A percentile compares a stretch with the other conserved stretches of the same genome.
These are phyloP conservation scores for Plasmodium yoelii DNA, from an alignment of 169 alveolate genomes.

Conservation along the genomic window DNA sequence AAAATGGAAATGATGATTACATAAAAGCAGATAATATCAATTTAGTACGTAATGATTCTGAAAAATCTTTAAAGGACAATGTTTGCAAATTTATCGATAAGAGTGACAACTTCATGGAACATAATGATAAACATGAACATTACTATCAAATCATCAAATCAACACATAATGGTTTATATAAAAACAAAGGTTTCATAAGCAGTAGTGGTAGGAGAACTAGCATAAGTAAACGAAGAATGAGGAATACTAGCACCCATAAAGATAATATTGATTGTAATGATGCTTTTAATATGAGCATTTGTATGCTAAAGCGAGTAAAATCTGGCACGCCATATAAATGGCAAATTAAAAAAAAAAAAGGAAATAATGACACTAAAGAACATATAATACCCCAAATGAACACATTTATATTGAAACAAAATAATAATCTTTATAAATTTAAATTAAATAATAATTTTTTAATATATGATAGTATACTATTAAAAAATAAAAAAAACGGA, in stretches of 20 bases:
- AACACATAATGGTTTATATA: background rate
- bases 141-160: too few species aligned
- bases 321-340: slow-evolving; percentile 5
- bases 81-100: too few species aligned
- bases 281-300: background rate
- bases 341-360: slow-evolving; percentile 22
- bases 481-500: slow-evolving; percentile 15
- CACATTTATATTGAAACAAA: slow-evolving; percentile 32
- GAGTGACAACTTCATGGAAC: too few species aligned
- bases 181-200: background rate
- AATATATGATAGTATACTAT: background rate
- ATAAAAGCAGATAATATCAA: too few species aligned
- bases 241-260: background rate
- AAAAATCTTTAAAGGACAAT: too few species aligned
- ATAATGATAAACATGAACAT: too few species aligned
- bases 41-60: too few species aligned
- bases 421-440: slow-evolving; percentile 41
- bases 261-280: background rate
- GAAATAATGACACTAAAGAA: slow-evolving; percentile 13
- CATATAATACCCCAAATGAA: slow-evolving; percentile 26
- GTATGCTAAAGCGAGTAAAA: slow-evolving; percentile 4
- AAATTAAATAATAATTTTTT: slow-evolving; percentile 39
- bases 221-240: too few species aligned
- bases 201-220: background rate
- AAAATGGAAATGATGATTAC: too few species aligned